Conservation (phyloP, 331 rosid genomes). For the Malus hybrid region DNA sequence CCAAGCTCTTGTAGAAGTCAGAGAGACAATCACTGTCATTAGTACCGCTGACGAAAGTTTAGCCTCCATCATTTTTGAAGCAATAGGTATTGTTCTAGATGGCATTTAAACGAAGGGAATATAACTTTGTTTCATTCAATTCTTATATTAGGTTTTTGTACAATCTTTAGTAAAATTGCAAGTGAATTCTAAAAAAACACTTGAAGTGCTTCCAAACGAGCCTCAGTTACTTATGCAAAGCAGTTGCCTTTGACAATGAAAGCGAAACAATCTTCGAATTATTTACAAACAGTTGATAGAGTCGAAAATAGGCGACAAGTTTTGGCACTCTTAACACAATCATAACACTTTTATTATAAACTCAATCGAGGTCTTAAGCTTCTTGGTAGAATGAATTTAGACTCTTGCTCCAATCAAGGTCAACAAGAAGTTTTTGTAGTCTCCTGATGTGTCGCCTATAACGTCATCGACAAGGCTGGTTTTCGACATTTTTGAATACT, state of each 20-base stretch:
- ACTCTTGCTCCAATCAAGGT: conserved; percentile 68
- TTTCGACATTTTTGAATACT: conserved; percentile 46
- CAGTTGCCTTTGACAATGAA: not conserved
- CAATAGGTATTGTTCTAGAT: conserved; percentile 38
- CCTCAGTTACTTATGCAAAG: not conserved
- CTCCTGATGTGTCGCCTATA: conserved; percentile 70
- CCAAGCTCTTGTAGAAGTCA: conserved; percentile 53
- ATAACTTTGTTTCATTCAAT: not conserved
- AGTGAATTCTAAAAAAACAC: no score
- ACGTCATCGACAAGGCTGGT: conserved; percentile 54
- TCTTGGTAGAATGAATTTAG: conserved; percentile 19
- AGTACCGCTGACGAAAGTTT: conserved; percentile 34
- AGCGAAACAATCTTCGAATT: not conserved
- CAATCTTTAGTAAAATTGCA: no score
- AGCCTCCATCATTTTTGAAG: conserved; percentile 49
- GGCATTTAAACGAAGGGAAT: conserved; percentile 21
- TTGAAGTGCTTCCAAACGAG: no score
- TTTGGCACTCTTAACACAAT: not conserved
- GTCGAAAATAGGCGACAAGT: not conserved
- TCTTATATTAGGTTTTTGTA: not conserved
- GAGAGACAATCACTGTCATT: conserved; percentile 32
- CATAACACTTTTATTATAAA: not conserved
- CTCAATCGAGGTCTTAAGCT: conserved; percentile 5
- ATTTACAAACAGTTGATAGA: not conserved
- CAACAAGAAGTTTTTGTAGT: conserved; percentile 67